These are phyloP conservation scores for Circinella umbellata DNA, from an alignment of 371 early-diverging fungal species.

Conservation along the genomic window DNA sequence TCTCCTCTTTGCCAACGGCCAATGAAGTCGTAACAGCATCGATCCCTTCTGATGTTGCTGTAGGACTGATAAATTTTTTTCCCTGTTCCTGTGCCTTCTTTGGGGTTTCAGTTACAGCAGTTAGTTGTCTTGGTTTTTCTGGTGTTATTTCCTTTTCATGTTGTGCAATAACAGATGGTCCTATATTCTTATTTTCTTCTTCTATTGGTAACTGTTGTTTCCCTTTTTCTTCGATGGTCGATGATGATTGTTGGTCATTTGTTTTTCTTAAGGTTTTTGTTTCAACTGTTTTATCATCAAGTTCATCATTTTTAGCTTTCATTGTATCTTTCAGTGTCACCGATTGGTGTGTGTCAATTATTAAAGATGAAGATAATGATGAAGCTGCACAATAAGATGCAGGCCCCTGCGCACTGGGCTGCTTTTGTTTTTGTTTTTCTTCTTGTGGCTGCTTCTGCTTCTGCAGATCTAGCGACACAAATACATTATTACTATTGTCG, in stretches of 20 bases:
- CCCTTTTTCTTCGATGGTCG: no score
- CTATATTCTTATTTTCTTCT: no score
- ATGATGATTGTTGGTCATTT: no score
- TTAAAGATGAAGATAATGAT: not conserved
- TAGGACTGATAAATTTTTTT: not conserved
- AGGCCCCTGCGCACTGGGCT: not conserved
- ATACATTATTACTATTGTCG: no score
- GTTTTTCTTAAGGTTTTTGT: no score
- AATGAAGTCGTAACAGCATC: no score
- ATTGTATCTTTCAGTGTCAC: not conserved
- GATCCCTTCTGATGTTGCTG: not conserved
- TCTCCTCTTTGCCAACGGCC: no score
- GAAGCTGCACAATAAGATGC: not conserved
- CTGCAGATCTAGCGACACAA: conserved; percentile 1
- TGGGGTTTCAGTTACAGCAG: not conserved
- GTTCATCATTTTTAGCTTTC: not conserved
- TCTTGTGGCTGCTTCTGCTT: not conserved
- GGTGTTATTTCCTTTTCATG: not conserved
- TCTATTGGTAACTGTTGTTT: no score
- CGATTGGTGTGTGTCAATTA: not conserved
- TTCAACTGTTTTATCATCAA: no score
- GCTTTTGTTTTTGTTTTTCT: not conserved
- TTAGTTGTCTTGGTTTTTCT: not conserved
- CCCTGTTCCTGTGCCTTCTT: no score
- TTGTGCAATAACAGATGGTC: no score